phyloP scores from a whole-genome alignment of 1,284 basidiomycete genomes.

The Malassezia sympodialis region DNA sequence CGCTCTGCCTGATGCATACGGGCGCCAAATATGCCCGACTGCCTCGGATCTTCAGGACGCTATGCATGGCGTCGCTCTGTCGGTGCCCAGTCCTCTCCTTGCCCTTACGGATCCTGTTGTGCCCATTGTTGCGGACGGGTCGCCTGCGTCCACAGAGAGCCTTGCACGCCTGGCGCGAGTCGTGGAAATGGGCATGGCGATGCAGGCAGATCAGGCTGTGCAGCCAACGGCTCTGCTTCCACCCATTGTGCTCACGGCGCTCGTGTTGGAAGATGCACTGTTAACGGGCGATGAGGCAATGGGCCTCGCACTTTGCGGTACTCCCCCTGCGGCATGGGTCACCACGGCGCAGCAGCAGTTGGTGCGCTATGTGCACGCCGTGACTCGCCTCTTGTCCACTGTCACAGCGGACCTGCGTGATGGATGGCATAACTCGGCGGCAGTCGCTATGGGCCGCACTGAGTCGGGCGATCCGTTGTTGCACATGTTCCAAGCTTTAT shows the following conservation, averaged over 20 bases:
- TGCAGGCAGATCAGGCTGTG: slow-evolving; percentile 58
- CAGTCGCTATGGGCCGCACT: not conserved
- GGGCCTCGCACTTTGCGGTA: not conserved
- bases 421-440: slow-evolving; percentile 10
- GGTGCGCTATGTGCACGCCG: slow-evolving; percentile 4
- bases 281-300: slow-evolving; percentile 19
- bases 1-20: not conserved
- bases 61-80: not conserved
- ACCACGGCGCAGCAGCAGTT: not conserved
- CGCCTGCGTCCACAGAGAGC: slow-evolving; percentile 49
- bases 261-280: slow-evolving; percentile 50
- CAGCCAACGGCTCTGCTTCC: slow-evolving; percentile 51
- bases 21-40: slow-evolving; percentile 2
- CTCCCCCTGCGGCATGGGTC: not conserved
- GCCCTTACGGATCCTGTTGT: slow-evolving; percentile 48
- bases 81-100: slow-evolving; percentile 18
- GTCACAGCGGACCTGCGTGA: not conserved
- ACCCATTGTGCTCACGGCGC: slow-evolving; percentile 42
- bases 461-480: not conserved
- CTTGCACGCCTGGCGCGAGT: slow-evolving; percentile 60
- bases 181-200: slow-evolving; percentile 57
- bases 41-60: not conserved
- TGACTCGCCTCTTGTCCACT: slow-evolving; percentile 2
- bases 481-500: not conserved
- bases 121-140: slow-evolving; percentile 35